Percentiles rank a stretch among this genome's conserved stretches.
Conservation (phyloP, 495 filamentous ascomycete species). For the Neurospora africana region DNA sequence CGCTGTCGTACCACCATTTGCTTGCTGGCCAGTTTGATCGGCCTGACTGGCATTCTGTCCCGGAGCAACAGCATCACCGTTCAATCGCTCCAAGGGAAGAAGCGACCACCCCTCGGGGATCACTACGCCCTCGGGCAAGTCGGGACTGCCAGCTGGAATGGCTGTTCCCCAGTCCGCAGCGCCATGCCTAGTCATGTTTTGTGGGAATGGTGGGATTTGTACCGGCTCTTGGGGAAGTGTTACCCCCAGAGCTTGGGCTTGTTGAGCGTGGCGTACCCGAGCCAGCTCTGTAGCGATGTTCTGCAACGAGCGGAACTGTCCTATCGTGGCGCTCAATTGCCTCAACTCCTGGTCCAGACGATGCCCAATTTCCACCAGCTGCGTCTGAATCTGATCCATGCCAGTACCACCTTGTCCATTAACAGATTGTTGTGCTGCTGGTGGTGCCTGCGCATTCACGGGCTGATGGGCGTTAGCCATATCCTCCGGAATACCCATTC, state of each 20-base stretch:
- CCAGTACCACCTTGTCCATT: background rate
- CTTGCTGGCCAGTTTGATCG: background rate
- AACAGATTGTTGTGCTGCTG: slow-evolving; percentile 4
- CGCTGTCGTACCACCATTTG: background rate
- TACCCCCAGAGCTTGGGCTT: slow-evolving; percentile 6
- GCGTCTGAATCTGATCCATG: slow-evolving; percentile 36
- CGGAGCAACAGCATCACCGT: slow-evolving; percentile 15
- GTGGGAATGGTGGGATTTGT: slow-evolving; percentile 10
- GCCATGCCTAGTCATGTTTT: slow-evolving; percentile 34
- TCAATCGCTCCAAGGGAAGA: slow-evolving; percentile 51
- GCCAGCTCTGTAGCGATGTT: slow-evolving; percentile 45
- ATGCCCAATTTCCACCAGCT: slow-evolving; percentile 53
- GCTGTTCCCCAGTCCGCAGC: slow-evolving; percentile 30
- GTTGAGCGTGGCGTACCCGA: slow-evolving; percentile 23
- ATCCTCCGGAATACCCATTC: slow-evolving; percentile 23
- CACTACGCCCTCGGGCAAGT: slow-evolving; percentile 60
- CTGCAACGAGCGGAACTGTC: slow-evolving; percentile 35
- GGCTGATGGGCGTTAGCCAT: slow-evolving; percentile 4
- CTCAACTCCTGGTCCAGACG: slow-evolving; percentile 51
- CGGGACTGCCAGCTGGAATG: slow-evolving; percentile 53
- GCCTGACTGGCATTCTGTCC: background rate
- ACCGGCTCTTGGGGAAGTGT: slow-evolving; percentile 10
- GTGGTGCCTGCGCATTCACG: background rate
- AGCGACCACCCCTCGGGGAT: slow-evolving; percentile 72
- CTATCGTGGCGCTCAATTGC: slow-evolving; percentile 48